Evolutionary conservation across 1,284 basidiomycete species (phyloP).

Genomic region (Papiliotrema nemorosa): DNA sequence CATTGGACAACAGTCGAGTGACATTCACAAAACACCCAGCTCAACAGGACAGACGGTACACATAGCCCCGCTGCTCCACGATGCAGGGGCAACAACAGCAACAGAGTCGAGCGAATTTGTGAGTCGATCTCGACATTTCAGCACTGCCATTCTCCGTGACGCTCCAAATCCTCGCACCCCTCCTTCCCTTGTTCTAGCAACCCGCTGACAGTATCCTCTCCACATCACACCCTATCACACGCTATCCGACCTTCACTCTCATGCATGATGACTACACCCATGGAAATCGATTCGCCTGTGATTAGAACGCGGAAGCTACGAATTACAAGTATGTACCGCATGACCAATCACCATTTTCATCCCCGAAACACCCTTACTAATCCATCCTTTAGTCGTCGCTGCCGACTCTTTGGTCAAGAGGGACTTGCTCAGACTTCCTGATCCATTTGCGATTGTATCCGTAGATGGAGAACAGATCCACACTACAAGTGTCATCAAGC

Average conservation of each 20-base stretch:
- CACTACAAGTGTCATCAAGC: constrained; percentile 84
- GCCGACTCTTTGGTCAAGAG: constrained; percentile 84
- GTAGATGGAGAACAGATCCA: constrained; percentile 93
- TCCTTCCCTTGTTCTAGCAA: too few relatives aligned
- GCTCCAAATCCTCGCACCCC: too few relatives aligned
- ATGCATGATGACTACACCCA: background rate
- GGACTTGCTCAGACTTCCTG: constrained; percentile 85
- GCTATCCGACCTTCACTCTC: background rate
- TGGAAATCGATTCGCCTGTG: background rate
- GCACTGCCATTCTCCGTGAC: too few relatives aligned
- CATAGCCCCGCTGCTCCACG: too few relatives aligned
- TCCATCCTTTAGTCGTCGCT: constrained; percentile 65
- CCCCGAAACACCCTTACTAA: background rate
- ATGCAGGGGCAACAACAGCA: too few relatives aligned
- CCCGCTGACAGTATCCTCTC: too few relatives aligned
- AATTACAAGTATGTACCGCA: constrained; percentile 28
- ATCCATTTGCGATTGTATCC: constrained; percentile 91
- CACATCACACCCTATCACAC: background rate
- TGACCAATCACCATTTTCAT: background rate
- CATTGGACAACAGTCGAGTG: too few relatives aligned
- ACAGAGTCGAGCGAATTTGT: too few relatives aligned
- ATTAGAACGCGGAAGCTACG: constrained; percentile 27
- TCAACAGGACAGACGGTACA: too few relatives aligned
- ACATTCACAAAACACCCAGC: too few relatives aligned
- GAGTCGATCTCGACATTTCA: too few relatives aligned